Evolutionary conservation across 805 yeast species (phyloP).

Genomic region (Candida gorgasii): DNA sequence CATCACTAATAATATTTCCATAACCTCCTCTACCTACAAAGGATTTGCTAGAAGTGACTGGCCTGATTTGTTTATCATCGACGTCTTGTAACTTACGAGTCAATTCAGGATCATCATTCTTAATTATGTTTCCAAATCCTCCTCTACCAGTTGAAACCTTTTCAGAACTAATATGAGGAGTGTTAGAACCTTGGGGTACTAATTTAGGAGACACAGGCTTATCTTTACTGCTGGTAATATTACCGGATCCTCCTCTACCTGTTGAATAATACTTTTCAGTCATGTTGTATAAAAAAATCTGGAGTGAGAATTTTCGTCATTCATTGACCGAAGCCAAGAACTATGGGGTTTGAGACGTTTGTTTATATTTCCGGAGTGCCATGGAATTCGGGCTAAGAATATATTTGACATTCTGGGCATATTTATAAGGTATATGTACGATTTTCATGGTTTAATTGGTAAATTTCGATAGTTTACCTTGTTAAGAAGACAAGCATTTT

Average conservation of each 20-base stretch:
- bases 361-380: too few species aligned
- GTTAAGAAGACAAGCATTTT: too few species aligned
- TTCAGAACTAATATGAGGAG: slow-evolving; percentile 57
- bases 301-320: slow-evolving; percentile 3
- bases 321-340: not conserved
- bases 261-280: slow-evolving; percentile 49
- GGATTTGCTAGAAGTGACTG: slow-evolving; percentile 46
- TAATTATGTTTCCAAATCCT: slow-evolving; percentile 75
- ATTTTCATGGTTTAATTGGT: too few species aligned
- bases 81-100: slow-evolving; percentile 70
- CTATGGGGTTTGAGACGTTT: not conserved
- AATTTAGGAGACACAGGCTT: slow-evolving; percentile 54
- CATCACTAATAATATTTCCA: slow-evolving; percentile 52
- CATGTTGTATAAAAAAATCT: not conserved
- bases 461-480: too few species aligned
- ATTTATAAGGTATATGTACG: too few species aligned
- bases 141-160: slow-evolving; percentile 75
- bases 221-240: slow-evolving; percentile 45
- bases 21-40: slow-evolving; percentile 67
- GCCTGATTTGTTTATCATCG: slow-evolving; percentile 45
- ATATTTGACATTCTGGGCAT: too few species aligned
- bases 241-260: slow-evolving; percentile 81
- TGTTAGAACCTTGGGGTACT: slow-evolving; percentile 58
- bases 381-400: too few species aligned
- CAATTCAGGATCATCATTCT: slow-evolving; percentile 56